A percentile compares a stretch with the other conserved stretches of the same genome.
Conservation (phyloP, 345 rosid species). For the Eucalyptus rudis region DNA sequence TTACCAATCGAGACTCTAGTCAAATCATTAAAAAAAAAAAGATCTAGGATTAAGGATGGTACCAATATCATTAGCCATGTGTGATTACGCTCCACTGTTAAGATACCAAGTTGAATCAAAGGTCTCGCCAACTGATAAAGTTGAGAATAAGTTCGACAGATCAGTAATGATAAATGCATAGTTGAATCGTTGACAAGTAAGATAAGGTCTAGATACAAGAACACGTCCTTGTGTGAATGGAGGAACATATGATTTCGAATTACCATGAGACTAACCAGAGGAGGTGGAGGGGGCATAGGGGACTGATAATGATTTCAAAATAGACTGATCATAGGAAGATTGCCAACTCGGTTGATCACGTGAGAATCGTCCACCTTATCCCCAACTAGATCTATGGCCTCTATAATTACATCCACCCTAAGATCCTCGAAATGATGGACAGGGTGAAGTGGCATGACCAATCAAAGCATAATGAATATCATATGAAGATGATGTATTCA, state of each 20-base stretch:
- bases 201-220: background rate
- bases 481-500: background rate
- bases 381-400: too few relatives aligned
- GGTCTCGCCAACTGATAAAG: background rate
- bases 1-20: background rate
- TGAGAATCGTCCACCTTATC: too few relatives aligned
- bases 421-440: too few relatives aligned
- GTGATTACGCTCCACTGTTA: background rate
- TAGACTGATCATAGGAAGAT: too few relatives aligned
- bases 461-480: background rate
- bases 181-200: background rate
- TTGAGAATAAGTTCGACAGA: background rate
- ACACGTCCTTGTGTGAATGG: background rate
- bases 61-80: background rate
- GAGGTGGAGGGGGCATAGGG: background rate
- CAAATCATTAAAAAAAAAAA: background rate
- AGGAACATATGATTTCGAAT: background rate
- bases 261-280: background rate
- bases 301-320: background rate
- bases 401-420: too few relatives aligned
- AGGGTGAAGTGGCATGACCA: too few relatives aligned
- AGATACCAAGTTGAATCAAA: background rate
- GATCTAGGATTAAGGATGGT: background rate
- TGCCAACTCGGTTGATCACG: too few relatives aligned
- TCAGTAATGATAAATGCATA: background rate